Evolutionary conservation across 2,329 filamentous ascomycete species (phyloP).

Genomic region (Apiospora koreana): DNA sequence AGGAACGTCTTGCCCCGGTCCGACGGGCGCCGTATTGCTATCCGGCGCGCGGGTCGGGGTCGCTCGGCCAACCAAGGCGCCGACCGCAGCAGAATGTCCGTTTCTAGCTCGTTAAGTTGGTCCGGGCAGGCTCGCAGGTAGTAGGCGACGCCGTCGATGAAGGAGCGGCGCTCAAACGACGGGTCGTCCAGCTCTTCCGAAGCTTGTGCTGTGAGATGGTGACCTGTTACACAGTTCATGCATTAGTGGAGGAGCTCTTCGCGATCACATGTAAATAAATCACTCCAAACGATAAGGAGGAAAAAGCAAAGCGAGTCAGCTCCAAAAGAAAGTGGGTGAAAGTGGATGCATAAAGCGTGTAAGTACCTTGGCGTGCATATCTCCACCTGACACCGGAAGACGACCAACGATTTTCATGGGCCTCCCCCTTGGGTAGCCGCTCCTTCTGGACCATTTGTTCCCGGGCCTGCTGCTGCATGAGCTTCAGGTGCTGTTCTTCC

Average conservation of each 20-base stretch:
- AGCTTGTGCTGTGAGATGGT: slow-evolving; percentile 14
- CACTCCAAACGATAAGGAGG: too few species aligned
- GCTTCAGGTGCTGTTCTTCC: slow-evolving; percentile 5
- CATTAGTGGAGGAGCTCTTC: background rate
- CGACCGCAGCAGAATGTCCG: slow-evolving; percentile 14
- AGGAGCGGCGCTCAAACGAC: slow-evolving; percentile 15
- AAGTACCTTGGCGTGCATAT: slow-evolving; percentile 19
- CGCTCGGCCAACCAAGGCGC: slow-evolving; percentile 15
- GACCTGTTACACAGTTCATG: slow-evolving; percentile 10
- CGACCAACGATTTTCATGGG: slow-evolving; percentile 12
- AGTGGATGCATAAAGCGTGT: background rate
- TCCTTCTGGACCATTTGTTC: background rate
- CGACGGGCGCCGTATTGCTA: slow-evolving; percentile 17
- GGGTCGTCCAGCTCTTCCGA: slow-evolving; percentile 16
- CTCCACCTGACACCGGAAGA: slow-evolving; percentile 18
- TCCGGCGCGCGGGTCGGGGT: background rate
- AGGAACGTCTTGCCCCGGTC: slow-evolving; percentile 48
- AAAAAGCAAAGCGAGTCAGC: background rate
- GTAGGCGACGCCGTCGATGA: slow-evolving; percentile 19
- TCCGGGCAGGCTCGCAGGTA: slow-evolving; percentile 16
- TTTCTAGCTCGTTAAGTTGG: slow-evolving; percentile 14
- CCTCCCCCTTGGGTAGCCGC: background rate
- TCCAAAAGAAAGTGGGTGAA: background rate
- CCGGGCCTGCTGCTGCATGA: background rate
- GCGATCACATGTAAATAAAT: slow-evolving; percentile 10